These are phyloP conservation scores for Acidiella bohemica DNA, from an alignment of 495 filamentous ascomycete species.

Conservation along the genomic window DNA sequence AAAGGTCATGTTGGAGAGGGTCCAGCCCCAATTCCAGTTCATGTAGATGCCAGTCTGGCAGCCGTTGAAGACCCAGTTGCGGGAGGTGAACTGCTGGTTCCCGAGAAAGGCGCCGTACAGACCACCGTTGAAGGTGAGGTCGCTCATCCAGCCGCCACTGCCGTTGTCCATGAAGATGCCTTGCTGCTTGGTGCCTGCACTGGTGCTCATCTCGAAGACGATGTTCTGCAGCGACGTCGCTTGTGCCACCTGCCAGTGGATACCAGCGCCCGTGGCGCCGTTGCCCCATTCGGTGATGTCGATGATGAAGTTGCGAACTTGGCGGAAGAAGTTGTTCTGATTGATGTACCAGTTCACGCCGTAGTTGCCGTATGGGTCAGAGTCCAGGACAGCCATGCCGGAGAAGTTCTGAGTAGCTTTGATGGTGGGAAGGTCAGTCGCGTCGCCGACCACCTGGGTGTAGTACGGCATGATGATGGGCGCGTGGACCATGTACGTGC, in stretches of 20 bases:
- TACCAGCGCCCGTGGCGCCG: slow-evolving; percentile 46
- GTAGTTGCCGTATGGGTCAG: slow-evolving; percentile 61
- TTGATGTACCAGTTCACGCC: slow-evolving; percentile 71
- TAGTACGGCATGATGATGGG: slow-evolving; percentile 53
- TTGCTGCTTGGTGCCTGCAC: slow-evolving; percentile 23
- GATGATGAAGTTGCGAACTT: slow-evolving; percentile 87
- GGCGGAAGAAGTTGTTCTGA: slow-evolving; percentile 98
- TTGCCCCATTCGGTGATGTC: slow-evolving; percentile 62
- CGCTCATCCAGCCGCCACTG: slow-evolving; percentile 38
- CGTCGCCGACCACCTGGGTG: slow-evolving; percentile 56
- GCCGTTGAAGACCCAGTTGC: slow-evolving; percentile 36
- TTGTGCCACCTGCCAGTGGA: slow-evolving; percentile 97
- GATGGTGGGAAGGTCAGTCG: slow-evolving; percentile 53
- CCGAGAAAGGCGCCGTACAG: slow-evolving; percentile 37
- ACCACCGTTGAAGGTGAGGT: slow-evolving; percentile 36
- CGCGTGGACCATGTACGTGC: slow-evolving; percentile 46
- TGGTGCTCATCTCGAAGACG: slow-evolving; percentile 34
- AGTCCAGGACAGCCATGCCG: slow-evolving; percentile 83
- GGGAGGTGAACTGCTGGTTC: slow-evolving; percentile 42
- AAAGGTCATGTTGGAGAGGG: slow-evolving; percentile 31
- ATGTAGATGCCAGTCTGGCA: slow-evolving; percentile 38
- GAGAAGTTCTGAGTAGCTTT: slow-evolving; percentile 58
- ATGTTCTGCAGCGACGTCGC: slow-evolving; percentile 59
- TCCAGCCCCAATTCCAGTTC: slow-evolving; percentile 47
- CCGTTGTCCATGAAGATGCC: slow-evolving; percentile 82